Evolutionary conservation across 2,329 filamentous ascomycete species (phyloP).

Genomic region (Claviceps lovelessii): DNA sequence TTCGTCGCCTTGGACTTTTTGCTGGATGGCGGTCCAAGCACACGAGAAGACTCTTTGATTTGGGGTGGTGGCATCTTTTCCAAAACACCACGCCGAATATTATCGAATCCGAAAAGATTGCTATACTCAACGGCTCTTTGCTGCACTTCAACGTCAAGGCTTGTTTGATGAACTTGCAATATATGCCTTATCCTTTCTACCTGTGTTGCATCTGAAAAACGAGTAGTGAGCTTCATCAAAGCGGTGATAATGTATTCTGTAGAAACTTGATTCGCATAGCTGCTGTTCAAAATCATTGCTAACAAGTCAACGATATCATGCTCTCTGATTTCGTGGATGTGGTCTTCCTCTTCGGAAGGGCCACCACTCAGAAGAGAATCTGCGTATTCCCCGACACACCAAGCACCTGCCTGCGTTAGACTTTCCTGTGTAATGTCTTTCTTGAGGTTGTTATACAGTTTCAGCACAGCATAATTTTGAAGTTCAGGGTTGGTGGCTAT

Average conservation of each 20-base stretch:
- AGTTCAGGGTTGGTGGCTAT: slow-evolving; percentile 89
- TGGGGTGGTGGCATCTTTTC: slow-evolving; percentile 97
- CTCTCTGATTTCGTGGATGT: slow-evolving; percentile 68
- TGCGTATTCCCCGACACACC: slow-evolving; percentile 96
- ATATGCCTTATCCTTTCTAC: slow-evolving; percentile 72
- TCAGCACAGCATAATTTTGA: slow-evolving; percentile 93
- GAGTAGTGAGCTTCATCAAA: slow-evolving; percentile 85
- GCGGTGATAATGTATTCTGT: slow-evolving; percentile 94
- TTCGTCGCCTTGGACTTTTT: slow-evolving; percentile 56
- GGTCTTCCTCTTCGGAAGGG: slow-evolving; percentile 78
- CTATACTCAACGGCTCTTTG: slow-evolving; percentile 90
- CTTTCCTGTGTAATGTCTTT: slow-evolving; percentile 98
- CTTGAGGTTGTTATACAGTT: slow-evolving; percentile 78
- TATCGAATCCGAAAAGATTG: slow-evolving; percentile 83
- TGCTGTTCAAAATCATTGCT: slow-evolving; percentile 81
- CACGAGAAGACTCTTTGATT: slow-evolving; percentile 87
- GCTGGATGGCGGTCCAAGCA: slow-evolving; percentile 61
- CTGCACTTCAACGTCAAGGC: slow-evolving; percentile 88
- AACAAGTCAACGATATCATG: slow-evolving; percentile 89
- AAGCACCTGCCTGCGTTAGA: slow-evolving; percentile 79
- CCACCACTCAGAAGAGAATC: slow-evolving; percentile 74
- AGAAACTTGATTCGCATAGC: slow-evolving; percentile 78
- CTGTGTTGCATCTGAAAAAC: slow-evolving; percentile 70
- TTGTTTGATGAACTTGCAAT: slow-evolving; percentile 64
- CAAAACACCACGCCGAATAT: slow-evolving; percentile 75